Conservation (phyloP, 805 yeast genomes). For the Teunomyces cretensis region DNA sequence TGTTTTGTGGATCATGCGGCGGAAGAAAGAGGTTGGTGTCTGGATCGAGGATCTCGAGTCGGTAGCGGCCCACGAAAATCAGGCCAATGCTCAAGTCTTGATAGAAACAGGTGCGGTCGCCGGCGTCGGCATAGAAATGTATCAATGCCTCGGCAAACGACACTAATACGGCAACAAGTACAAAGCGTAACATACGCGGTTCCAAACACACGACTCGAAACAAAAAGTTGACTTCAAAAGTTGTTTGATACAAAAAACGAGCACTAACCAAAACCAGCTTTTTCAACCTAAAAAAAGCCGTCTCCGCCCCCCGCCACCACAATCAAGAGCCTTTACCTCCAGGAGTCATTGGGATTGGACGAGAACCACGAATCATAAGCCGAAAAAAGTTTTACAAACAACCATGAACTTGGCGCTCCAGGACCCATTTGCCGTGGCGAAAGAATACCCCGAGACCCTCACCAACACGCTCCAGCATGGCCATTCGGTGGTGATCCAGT, state of each 20-base stretch:
- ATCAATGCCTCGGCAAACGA: not conserved
- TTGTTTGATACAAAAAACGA: no score
- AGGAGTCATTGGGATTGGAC: not conserved
- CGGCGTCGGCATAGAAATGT: constrained; percentile 53
- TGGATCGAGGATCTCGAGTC: no score
- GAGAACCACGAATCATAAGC: no score
- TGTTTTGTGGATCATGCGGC: no score
- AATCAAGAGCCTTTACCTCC: no score
- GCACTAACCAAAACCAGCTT: not conserved
- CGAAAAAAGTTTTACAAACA: no score
- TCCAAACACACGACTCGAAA: no score
- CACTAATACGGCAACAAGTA: not conserved
- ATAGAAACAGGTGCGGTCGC: constrained; percentile 54
- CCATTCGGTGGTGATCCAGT: constrained; percentile 64
- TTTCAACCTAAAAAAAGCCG: not conserved
- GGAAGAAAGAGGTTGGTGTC: no score
- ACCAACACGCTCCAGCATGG: constrained; percentile 68
- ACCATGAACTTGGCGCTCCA: constrained; percentile 75
- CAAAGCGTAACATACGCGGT: no score
- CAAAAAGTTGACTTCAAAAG: no score
- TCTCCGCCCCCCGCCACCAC: no score
- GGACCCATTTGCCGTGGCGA: constrained; percentile 89
- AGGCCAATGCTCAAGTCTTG: constrained; percentile 48
- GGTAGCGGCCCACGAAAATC: constrained; percentile 15
- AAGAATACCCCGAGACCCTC: constrained; percentile 87